These are phyloP conservation scores for Coniferiporia weirii DNA, from an alignment of 1,284 basidiomycete genomes.

Conservation along the genomic window DNA sequence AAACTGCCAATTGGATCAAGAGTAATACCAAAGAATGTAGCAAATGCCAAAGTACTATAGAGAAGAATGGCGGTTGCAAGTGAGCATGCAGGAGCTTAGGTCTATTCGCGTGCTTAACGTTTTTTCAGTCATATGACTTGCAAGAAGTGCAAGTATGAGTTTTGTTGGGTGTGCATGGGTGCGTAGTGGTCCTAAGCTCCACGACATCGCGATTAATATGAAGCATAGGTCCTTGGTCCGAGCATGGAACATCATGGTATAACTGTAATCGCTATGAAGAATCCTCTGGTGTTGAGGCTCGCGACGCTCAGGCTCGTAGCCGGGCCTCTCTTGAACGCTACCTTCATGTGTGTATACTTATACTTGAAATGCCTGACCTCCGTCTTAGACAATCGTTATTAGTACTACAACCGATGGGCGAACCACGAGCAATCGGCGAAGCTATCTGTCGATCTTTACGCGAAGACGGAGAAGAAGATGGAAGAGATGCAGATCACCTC, in stretches of 20 bases:
- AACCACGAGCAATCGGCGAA: slow-evolving; percentile 99
- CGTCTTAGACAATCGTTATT: slow-evolving; percentile 10
- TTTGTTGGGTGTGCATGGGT: slow-evolving; percentile 82
- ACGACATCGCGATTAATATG: neutral
- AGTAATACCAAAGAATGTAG: slow-evolving; percentile 98
- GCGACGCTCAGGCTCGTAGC: slow-evolving; percentile 85
- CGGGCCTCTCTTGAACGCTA: slow-evolving; percentile 91
- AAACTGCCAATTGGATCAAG: slow-evolving; percentile 99
- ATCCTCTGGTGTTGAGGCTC: slow-evolving; percentile 82
- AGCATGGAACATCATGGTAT: slow-evolving; percentile 97
- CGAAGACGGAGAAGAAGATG: slow-evolving; percentile 99
- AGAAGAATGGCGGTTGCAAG: slow-evolving; percentile 99
- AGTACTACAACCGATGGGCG: slow-evolving; percentile 98
- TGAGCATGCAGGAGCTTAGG: slow-evolving; percentile 40
- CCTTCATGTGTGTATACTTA: slow-evolving; percentile 72
- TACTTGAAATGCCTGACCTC: neutral
- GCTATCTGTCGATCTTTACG: slow-evolving; percentile 88
- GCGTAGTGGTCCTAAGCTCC: slow-evolving; percentile 13
- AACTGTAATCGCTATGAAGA: slow-evolving; percentile 98
- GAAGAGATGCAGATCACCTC: slow-evolving; percentile 96
- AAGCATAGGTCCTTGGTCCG: slow-evolving; percentile 81
- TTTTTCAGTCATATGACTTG: slow-evolving; percentile 90
- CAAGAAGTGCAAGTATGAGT: slow-evolving; percentile 95
- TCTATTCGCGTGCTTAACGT: slow-evolving; percentile 3
- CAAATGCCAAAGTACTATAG: slow-evolving; percentile 93